Percentiles rank a stretch among this genome's conserved stretches.
Evolutionary conservation across 345 rosid species (phyloP).

Genomic region (Linum usitatissimum): DNA sequence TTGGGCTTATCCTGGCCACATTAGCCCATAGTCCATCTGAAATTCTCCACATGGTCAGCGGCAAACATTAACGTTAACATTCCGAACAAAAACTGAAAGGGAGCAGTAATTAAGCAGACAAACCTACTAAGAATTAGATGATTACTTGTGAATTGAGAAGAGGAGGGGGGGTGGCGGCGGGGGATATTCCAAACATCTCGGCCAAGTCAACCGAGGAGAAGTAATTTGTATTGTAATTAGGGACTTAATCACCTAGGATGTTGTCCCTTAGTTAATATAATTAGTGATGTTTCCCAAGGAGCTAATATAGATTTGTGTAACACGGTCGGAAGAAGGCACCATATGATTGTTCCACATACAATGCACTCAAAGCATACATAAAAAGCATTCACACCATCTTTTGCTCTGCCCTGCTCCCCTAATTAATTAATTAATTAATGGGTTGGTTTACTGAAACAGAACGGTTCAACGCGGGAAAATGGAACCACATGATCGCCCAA

Average conservation of each 20-base stretch:
- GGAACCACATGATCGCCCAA: neutral
- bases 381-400: neutral
- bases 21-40: no score
- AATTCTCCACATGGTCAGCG: no score
- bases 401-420: neutral
- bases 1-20: no score
- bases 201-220: neutral
- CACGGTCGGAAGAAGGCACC: neutral
- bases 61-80: no score
- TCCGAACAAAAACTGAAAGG: no score
- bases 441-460: neutral
- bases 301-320: neutral
- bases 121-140: no score
- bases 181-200: neutral
- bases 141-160: no score
- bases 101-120: no score
- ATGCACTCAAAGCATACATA: neutral
- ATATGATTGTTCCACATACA: neutral
- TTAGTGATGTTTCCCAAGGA: neutral
- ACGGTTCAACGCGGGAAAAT: neutral
- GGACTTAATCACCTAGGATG: no score
- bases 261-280: neutral
- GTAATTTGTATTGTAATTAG: neutral
- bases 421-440: no score
- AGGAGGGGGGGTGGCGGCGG: neutral